Conservation (phyloP, 75 land plant genomes). For the Pinus albicaulis region DNA sequence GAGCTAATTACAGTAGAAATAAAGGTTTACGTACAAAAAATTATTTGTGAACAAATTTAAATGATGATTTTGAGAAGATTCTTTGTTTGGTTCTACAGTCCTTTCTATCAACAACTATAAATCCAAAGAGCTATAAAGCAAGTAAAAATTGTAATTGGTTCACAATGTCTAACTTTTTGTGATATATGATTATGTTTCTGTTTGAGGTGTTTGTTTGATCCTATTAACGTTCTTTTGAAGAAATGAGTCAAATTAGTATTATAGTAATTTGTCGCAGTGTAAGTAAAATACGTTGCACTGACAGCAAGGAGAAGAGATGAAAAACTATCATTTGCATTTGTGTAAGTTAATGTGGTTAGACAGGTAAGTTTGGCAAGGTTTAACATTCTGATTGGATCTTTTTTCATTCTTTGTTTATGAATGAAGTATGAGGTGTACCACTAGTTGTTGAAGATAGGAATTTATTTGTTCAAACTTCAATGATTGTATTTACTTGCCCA, state of each 20-base stretch:
- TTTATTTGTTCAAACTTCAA: not conserved
- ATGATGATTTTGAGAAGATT: too few species aligned
- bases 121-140: too few species aligned
- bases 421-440: not conserved
- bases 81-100: too few species aligned
- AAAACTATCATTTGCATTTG: slow-evolving; percentile 78
- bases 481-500: not conserved
- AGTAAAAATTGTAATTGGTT: too few species aligned
- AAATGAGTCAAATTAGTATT: not conserved
- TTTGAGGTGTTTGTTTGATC: too few species aligned
- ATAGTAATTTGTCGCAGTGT: not conserved
- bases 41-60: too few species aligned
- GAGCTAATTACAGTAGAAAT: too few species aligned
- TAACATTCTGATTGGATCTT: not conserved
- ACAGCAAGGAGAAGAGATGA: slow-evolving; percentile 82
- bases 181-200: too few species aligned
- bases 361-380: slow-evolving; percentile 27
- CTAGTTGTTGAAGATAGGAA: not conserved
- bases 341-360: slow-evolving; percentile 73
- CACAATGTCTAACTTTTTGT: too few species aligned
- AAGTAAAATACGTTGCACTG: slow-evolving; percentile 92
- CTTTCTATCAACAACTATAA: too few species aligned
- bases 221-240: not conserved
- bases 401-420: not conserved
- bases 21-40: too few species aligned